phyloP scores from a whole-genome alignment of 2,329 filamentous ascomycete species.

The Pseudonectria foliicola region DNA sequence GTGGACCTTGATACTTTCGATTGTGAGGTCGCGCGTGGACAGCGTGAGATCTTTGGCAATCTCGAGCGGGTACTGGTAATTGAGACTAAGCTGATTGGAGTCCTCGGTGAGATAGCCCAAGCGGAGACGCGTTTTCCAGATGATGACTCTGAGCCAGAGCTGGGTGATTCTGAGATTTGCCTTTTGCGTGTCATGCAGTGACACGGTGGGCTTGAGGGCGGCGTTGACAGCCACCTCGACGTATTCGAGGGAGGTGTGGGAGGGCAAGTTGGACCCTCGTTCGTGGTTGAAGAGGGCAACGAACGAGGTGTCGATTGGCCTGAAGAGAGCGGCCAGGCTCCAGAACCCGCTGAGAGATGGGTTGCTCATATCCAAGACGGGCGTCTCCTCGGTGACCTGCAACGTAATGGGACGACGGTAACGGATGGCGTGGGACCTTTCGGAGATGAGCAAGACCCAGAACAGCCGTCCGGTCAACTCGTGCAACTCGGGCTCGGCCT shows the following conservation, averaged over 20 bases:
- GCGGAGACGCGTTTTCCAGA: constrained; percentile 38
- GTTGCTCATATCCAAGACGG: constrained; percentile 24
- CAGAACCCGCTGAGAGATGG: constrained; percentile 30
- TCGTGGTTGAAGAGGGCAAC: constrained; percentile 35
- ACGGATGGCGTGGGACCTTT: constrained; percentile 37
- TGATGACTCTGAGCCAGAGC: constrained; percentile 37
- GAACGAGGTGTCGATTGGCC: constrained; percentile 35
- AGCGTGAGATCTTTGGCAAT: constrained; percentile 33
- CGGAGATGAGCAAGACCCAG: constrained; percentile 38
- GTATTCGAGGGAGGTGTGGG: constrained; percentile 26
- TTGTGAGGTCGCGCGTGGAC: constrained; percentile 30
- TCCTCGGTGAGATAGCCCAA: constrained; percentile 33
- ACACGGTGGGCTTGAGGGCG: constrained; percentile 25
- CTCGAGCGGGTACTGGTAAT: constrained; percentile 36
- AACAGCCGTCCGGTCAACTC: constrained; percentile 31
- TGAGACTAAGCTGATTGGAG: constrained; percentile 27
- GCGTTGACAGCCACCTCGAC: constrained; percentile 31
- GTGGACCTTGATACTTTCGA: constrained; percentile 34
- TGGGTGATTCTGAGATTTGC: constrained; percentile 38
- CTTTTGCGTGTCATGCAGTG: constrained; percentile 36
- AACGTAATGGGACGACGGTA: constrained; percentile 37
- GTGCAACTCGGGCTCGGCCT: constrained; percentile 15
- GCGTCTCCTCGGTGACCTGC: constrained; percentile 32
- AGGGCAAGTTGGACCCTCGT: constrained; percentile 22
- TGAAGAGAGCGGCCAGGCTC: constrained; percentile 33